Base-by-base conservation (phyloP, 2,329 filamentous ascomycete species). In the Stachybotrys chlorohalonatus region DNA sequence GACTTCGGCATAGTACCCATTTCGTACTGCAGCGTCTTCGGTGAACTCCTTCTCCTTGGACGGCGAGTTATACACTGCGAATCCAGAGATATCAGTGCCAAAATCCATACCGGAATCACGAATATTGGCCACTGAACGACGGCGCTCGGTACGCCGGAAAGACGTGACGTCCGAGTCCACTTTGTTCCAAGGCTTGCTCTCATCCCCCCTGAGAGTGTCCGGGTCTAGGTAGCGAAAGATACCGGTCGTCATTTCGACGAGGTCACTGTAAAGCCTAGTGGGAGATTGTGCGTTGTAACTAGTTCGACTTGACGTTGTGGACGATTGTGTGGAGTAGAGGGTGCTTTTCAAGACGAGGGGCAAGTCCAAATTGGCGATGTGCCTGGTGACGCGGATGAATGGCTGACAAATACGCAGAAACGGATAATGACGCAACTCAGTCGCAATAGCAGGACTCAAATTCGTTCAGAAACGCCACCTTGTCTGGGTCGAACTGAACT, bases 1-100 rank as follows among this genome's bases (percentile, higher is more conserved):
- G 1, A 87, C 78, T 60, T 87, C 83, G 17, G 66, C 63, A 63
- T 88, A 88, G 69, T 88, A 88, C 0, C 69, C 71, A 0, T 66
- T 61, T 45, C 82, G 75, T 7, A 87, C 77, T 11, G 76, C 73
- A 0, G 62, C 64, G 15, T 86, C 82, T 54, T 85, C 77, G 0
- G 70, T 74, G 63, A 86, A 86, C 0, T 66, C 58, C 53, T 76
- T 80, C 58, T 84, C 80, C 7, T 70, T 67, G 0, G 82, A 74
- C 0, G 63, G 62, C 1, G 57, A 54, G 7, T 58, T 55, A 31
- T 64, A 64, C 8, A 64, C 58, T 9, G 60, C 63, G 9, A 64
- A 64, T 3, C 62, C 63, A 11, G 63, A 63, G 5, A 63, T 39
- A 15, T 64, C 63, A 8, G 60, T 58, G 7, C 62, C 63, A 1